phyloP scores from a whole-genome alignment of 305 asterid genomes.

The Solanum chacoense region DNA sequence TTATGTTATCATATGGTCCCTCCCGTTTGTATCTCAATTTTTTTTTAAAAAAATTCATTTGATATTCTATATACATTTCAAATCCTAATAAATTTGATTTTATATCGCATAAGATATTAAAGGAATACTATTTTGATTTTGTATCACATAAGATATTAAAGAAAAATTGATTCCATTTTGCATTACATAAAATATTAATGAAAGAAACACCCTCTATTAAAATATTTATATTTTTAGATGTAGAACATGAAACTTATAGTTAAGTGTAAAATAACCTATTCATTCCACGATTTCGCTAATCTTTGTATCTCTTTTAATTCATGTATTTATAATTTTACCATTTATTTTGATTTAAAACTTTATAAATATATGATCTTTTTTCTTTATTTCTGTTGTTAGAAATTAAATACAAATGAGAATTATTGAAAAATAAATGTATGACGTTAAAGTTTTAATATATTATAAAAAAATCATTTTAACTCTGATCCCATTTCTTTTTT shows the following conservation, averaged over 20 bases:
- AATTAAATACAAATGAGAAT: neutral
- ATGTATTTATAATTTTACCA: neutral
- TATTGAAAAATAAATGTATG: neutral
- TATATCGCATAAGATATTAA: neutral
- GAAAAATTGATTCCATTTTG: no score
- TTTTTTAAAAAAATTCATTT: neutral
- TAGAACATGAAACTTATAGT: neutral
- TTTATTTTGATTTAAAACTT: neutral
- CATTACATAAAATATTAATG: neutral
- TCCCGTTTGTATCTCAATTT: neutral
- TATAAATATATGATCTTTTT: neutral
- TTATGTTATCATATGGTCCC: neutral
- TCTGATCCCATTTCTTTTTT: neutral
- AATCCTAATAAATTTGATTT: neutral
- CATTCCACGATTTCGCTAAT: rapidly evolving
- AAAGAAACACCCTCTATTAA: neutral
- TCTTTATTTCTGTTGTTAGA: neutral
- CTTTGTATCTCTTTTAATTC: neutral
- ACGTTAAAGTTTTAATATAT: neutral
- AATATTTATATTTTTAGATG: neutral
- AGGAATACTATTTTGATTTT: neutral
- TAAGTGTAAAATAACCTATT: neutral
- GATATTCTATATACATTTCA: neutral
- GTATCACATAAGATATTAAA: neutral
- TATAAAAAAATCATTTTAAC: neutral